phyloP scores from a whole-genome alignment of 2,329 filamentous ascomycete genomes.

The Daldinia sp. region DNA sequence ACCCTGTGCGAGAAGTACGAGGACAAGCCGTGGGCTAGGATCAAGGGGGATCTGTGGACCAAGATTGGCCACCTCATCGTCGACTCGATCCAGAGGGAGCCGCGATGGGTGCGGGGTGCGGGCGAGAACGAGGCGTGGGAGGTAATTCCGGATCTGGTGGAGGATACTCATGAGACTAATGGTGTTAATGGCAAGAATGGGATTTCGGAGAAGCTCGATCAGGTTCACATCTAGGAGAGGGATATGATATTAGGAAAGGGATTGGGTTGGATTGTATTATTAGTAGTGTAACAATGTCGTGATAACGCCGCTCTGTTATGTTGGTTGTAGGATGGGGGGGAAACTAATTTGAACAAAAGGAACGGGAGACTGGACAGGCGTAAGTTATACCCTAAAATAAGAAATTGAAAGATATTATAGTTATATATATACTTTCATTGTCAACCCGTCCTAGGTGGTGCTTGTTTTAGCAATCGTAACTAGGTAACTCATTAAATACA shows the following conservation, averaged over 20 bases:
- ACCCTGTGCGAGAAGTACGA: constrained; percentile 60
- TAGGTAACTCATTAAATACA: not conserved
- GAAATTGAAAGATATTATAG: not conserved
- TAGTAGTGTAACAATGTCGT: constrained; percentile 5
- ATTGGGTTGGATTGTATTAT: not conserved
- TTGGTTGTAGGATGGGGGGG: not conserved
- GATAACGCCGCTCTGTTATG: not conserved
- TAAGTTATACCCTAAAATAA: not conserved
- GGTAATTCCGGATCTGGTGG: constrained; percentile 10
- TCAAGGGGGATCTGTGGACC: constrained; percentile 71
- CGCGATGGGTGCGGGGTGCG: constrained; percentile 70
- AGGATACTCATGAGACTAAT: not conserved
- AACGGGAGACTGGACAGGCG: not conserved
- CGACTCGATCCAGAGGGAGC: constrained; percentile 68
- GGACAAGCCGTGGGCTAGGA: constrained; percentile 61
- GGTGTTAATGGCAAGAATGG: not conserved
- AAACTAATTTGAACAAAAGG: not conserved
- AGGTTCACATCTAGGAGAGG: constrained; percentile 13
- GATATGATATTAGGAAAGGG: not conserved
- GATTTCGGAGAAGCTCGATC: constrained; percentile 29
- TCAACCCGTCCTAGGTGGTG: not conserved
- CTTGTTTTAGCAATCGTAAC: not conserved
- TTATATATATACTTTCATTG: not conserved
- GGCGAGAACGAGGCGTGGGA: constrained; percentile 77
- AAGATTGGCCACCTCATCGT: constrained; percentile 71